Evolutionary conservation across 179 eudicot genomes (phyloP).

Genomic region (Heliamphora pulchella): DNA sequence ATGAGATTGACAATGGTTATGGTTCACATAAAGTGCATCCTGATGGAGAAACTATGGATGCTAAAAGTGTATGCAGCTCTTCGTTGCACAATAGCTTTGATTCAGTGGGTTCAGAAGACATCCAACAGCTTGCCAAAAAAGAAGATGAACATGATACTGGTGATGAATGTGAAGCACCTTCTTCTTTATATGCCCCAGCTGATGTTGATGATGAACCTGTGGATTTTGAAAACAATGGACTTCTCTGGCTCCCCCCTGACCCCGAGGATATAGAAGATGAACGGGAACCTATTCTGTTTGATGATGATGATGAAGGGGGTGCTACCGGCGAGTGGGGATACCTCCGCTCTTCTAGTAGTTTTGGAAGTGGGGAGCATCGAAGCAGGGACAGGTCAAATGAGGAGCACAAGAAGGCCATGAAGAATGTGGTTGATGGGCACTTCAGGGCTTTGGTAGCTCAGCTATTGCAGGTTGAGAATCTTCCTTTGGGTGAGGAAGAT

Average conservation of each 20-base stretch:
- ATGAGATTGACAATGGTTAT: constrained; percentile 39
- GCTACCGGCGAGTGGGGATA: constrained; percentile 72
- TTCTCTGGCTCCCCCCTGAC: constrained; percentile 97
- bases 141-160: constrained; percentile 44
- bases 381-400: constrained; percentile 63
- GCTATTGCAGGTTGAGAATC: constrained; percentile 89
- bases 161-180: constrained; percentile 67
- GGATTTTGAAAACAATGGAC: constrained; percentile 89
- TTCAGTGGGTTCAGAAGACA: constrained; percentile 32
- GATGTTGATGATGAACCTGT: constrained; percentile 69
- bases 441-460: constrained; percentile 93
- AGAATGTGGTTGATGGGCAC: constrained; percentile 86
- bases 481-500: constrained; percentile 62
- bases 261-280: constrained; percentile 97
- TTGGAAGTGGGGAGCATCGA: constrained; percentile 56
- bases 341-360: constrained; percentile 59
- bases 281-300: constrained; percentile 48
- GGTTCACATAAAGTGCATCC: constrained; percentile 41
- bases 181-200: constrained; percentile 52
- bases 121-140: constrained; percentile 35
- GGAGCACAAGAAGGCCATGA: constrained; percentile 75
- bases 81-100: constrained; percentile 41
- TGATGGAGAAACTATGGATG: constrained; percentile 46
- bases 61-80: constrained; percentile 39
- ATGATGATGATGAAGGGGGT: constrained; percentile 56